A percentile compares a stretch with the other conserved stretches of the same genome.
These are phyloP conservation scores for Aspergillus texensis DNA, from an alignment of 2,329 filamentous ascomycete genomes.

Conservation along the genomic window DNA sequence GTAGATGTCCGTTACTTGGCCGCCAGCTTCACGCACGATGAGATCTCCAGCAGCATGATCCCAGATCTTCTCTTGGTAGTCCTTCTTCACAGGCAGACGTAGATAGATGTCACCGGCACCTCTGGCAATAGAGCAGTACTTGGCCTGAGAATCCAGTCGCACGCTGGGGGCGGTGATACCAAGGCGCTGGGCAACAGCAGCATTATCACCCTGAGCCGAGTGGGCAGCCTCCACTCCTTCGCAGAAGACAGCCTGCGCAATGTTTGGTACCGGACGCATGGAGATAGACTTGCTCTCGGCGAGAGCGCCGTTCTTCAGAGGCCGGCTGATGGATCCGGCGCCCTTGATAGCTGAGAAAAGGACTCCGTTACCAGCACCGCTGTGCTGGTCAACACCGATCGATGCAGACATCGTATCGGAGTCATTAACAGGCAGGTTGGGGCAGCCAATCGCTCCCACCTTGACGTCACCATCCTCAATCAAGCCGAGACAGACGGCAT, in stretches of 20 bases:
- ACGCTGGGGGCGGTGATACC: conserved; percentile 89
- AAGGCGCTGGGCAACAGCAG: conserved; percentile 77
- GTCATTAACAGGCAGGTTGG: conserved; percentile 90
- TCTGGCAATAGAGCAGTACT: conserved; percentile 92
- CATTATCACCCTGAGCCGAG: conserved; percentile 86
- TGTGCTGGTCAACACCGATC: conserved; percentile 73
- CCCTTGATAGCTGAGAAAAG: conserved; percentile 83
- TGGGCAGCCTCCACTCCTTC: conserved; percentile 94
- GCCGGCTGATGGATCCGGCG: conserved; percentile 77
- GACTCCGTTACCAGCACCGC: conserved; percentile 77
- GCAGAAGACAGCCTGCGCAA: conserved; percentile 86
- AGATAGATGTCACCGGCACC: conserved; percentile 95
- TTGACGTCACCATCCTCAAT: conserved; percentile 93
- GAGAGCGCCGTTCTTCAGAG: conserved; percentile 60
- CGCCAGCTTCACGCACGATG: conserved; percentile 91
- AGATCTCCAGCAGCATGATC: conserved; percentile 95
- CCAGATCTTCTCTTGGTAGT: conserved; percentile 99
- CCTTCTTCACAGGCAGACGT: conserved; percentile 78
- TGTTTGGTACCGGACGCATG: conserved; percentile 76
- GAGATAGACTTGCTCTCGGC: conserved; percentile 64
- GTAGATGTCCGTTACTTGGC: conserved; percentile 84
- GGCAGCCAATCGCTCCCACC: conserved; percentile 91
- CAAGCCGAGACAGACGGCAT: conserved; percentile 89
- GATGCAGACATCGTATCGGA: conserved; percentile 68
- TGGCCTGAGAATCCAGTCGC: conserved; percentile 96